Evolutionary conservation across 2,329 filamentous ascomycete genomes (phyloP).

Genomic region (Talaromyces sp.): DNA sequence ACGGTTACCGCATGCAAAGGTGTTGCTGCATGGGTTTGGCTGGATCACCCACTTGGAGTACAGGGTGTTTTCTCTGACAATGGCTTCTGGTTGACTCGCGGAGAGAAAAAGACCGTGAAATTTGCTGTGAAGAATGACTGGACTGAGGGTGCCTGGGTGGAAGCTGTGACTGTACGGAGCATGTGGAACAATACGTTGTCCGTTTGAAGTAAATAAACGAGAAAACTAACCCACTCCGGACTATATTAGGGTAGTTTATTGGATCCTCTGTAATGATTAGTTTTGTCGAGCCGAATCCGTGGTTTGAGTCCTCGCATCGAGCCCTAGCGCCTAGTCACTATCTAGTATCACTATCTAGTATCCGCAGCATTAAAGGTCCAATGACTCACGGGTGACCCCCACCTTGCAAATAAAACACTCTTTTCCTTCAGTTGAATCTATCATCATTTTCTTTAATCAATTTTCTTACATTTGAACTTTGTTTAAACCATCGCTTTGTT

Average conservation of each 20-base stretch:
- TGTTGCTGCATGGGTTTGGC: constrained; percentile 1
- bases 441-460: too few relatives aligned
- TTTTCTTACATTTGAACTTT: too few relatives aligned
- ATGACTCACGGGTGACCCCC: background rate
- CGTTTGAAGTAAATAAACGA: background rate
- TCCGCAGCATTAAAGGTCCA: background rate
- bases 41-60: constrained; percentile 1
- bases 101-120: background rate
- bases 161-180: background rate
- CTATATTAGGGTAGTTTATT: background rate
- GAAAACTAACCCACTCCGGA: background rate
- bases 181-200: background rate
- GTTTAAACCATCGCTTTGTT: too few relatives aligned
- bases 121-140: background rate
- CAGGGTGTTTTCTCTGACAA: constrained; percentile 3
- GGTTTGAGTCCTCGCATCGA: background rate
- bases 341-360: too few relatives aligned
- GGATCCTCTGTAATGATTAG: background rate
- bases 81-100: background rate
- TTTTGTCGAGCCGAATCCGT: background rate
- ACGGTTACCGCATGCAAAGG: background rate
- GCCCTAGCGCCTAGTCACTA: too few relatives aligned
- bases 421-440: too few relatives aligned
- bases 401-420: too few relatives aligned
- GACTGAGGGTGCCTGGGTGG: background rate